phyloP scores from a whole-genome alignment of 2,329 filamentous ascomycete genomes.

The Leptographium galeiforme region DNA sequence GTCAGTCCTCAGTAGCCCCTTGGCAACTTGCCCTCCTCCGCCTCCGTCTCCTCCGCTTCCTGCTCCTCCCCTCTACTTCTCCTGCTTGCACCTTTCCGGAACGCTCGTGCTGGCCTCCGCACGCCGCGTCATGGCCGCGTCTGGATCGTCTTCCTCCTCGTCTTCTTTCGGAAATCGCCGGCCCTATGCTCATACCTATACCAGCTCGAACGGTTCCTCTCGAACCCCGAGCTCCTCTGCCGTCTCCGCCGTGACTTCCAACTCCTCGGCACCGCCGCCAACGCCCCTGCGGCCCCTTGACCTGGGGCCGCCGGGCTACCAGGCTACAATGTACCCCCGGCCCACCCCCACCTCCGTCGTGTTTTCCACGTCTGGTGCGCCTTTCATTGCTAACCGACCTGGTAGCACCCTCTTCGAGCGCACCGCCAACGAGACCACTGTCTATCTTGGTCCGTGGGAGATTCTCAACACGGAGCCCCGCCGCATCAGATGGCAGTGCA shows the following conservation, averaged over 20 bases:
- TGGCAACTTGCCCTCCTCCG: background rate
- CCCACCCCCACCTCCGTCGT: background rate
- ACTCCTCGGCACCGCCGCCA: constrained; percentile 24
- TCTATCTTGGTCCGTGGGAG: constrained; percentile 42
- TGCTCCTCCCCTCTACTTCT: background rate
- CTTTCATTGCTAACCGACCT: background rate
- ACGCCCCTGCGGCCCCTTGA: constrained; percentile 31
- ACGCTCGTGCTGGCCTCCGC: background rate
- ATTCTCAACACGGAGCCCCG: constrained; percentile 32
- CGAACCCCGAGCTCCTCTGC: constrained; percentile 33
- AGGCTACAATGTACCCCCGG: constrained; percentile 35
- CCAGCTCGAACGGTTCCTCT: constrained; percentile 29
- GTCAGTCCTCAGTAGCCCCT: background rate
- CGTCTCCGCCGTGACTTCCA: constrained; percentile 26
- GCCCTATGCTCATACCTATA: constrained; percentile 26
- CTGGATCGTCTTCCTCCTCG: constrained; percentile 30
- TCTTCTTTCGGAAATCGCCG: constrained; percentile 29
- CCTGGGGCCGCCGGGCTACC: constrained; percentile 37
- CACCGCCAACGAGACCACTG: constrained; percentile 32
- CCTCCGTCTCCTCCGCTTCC: background rate
- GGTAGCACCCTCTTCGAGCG: constrained; percentile 35
- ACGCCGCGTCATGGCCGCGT: constrained; percentile 14
- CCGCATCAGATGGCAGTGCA: constrained; percentile 38
- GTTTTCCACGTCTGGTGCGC: background rate
- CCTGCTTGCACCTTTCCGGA: background rate